Evolutionary conservation across 306 rosid genomes (phyloP).

Genomic region (Rosa lucieae): DNA sequence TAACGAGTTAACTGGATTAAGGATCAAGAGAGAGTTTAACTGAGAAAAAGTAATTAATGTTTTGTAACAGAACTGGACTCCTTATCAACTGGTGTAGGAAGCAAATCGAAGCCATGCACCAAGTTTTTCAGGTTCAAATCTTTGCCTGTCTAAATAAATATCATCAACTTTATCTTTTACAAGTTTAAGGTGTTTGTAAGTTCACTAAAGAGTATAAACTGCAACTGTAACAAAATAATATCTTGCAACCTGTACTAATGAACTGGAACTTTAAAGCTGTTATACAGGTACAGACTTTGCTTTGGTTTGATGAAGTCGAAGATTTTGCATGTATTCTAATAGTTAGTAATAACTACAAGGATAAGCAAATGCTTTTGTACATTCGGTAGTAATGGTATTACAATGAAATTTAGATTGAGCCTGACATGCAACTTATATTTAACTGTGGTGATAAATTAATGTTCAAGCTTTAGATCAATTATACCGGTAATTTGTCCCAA

Average conservation of each 20-base stretch:
- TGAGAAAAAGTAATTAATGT: conserved; percentile 76
- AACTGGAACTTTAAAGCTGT: conserved; percentile 45
- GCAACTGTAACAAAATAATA: conserved; percentile 34
- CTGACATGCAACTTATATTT: conserved; percentile 8
- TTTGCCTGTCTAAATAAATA: conserved; percentile 58
- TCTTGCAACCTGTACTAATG: conserved; percentile 39
- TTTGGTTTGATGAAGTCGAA: conserved; percentile 43
- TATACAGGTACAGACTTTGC: conserved; percentile 54
- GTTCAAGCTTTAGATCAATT: conserved; percentile 8
- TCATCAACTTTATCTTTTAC: conserved; percentile 33
- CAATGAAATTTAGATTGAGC: conserved; percentile 30
- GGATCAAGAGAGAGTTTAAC: conserved; percentile 52
- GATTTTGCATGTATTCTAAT: conserved; percentile 28
- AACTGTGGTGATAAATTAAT: conserved; percentile 24
- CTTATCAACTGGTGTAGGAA: conserved; percentile 94
- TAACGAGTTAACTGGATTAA: conserved; percentile 41
- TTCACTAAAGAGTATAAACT: conserved; percentile 33
- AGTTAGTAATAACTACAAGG: conserved; percentile 30
- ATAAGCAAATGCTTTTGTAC: conserved; percentile 29
- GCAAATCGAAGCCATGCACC: conserved; percentile 99
- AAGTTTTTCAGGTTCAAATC: conserved; percentile 99
- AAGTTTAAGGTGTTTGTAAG: conserved; percentile 27
- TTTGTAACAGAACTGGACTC: conserved; percentile 94
- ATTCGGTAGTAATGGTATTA: conserved; percentile 20
- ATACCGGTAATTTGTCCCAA: conserved; percentile 15